Base-by-base conservation (phyloP, 2,329 filamentous ascomycete species). In the Coniella lustricola region DNA sequence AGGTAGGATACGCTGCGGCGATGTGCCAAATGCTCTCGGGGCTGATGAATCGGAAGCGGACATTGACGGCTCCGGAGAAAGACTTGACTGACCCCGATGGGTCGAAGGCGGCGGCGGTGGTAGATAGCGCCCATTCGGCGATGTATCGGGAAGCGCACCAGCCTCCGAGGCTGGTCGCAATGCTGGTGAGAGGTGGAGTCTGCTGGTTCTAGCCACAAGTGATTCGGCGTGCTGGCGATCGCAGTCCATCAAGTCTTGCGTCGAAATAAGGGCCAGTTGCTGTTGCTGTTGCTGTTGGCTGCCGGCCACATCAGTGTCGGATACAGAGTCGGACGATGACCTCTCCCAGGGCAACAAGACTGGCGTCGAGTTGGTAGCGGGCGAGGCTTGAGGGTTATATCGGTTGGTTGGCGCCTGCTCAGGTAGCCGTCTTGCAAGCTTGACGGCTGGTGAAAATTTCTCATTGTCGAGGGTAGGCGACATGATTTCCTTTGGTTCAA, bases 221-320 rank as follows among this genome's bases (percentile, higher is more conserved):
- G 53, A 59, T 43, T 77, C 74, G 55, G 59, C 56, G 13, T 60
- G 56, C 14, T 59, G 57, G 29, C 59, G 59, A 53, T 72, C 70
- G n/a, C 75, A 65, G 33, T 68, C 65, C 55, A 81, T 67, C 17
- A 81, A 65, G 38, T 80, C 76, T 12, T 65, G 65, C 1, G 77
- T 81, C 0, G 75, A 77, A 41, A 81, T 77, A 34, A 79, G 62
- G 3, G 70, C 68, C 56, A 71, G 67, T 21, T 57, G 52, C 3
- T 50, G 54, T 1, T 68, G 65, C 56, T 71, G 67, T 21, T 57
- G 52, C 3, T 50, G 54, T 1, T 68, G 65, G 41, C 62, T 63
- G 41, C 62, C 62, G 17, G 54, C 59, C 1, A 60, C 52, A 14
- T 67, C 65, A 25, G 59, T 59, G 12, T 60, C 59, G 3, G 57